phyloP scores from a whole-genome alignment of 1,139 yeast genomes.

The Blastobotrys illinoisensis region DNA sequence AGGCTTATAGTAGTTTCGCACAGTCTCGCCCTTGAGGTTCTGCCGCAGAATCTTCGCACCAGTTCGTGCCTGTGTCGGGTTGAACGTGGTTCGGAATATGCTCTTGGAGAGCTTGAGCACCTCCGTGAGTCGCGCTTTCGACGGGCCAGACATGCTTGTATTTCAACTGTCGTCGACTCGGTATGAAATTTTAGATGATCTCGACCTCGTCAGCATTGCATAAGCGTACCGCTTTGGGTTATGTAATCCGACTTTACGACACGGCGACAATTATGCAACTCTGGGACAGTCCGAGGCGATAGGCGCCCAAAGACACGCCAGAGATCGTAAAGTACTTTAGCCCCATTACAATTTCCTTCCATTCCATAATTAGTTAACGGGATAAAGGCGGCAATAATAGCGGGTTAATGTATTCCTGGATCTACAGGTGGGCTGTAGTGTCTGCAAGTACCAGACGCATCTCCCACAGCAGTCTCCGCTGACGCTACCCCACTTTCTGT shows the following conservation, averaged over 20 bases:
- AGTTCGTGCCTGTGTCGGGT: slow-evolving; percentile 65
- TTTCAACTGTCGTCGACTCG: background rate
- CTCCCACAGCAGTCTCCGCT: no score
- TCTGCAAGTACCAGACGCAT: background rate
- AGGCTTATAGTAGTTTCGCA: slow-evolving; percentile 71
- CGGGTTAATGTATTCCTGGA: no score
- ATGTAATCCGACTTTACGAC: background rate
- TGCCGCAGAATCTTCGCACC: slow-evolving; percentile 72
- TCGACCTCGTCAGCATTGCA: background rate
- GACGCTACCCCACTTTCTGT: background rate
- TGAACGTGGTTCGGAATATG: slow-evolving; percentile 58
- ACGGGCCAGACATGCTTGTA: slow-evolving; percentile 8
- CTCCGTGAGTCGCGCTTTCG: slow-evolving; percentile 46
- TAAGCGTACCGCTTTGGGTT: background rate
- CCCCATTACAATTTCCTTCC: no score
- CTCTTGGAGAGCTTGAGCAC: slow-evolving; percentile 53
- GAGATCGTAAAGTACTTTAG: no score
- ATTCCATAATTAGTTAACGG: no score
- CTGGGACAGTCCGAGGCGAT: no score
- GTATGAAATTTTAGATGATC: background rate
- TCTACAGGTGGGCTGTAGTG: no score
- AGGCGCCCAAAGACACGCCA: no score
- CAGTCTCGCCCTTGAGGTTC: slow-evolving; percentile 69
- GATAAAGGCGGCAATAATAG: no score
- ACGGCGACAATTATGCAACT: background rate